Percentiles rank a stretch among this genome's conserved stretches.
Evolutionary conservation across 257 asterid species (phyloP).

Genomic region (Solanum verrucosum): DNA sequence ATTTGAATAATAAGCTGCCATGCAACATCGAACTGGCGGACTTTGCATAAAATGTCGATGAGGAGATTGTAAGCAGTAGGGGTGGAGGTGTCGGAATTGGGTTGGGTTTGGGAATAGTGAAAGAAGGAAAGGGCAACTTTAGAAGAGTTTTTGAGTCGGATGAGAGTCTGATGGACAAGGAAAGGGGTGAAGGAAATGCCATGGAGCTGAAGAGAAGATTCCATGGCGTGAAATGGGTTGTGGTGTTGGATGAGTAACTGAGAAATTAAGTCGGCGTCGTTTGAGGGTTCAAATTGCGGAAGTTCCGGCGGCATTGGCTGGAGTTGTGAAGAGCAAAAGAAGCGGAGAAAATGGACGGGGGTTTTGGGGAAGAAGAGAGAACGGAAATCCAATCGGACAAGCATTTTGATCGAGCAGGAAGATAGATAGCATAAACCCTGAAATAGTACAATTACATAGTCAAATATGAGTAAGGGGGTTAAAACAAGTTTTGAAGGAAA

Average conservation of each 20-base stretch:
- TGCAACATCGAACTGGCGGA: conserved; percentile 74
- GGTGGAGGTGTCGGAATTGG: conserved; percentile 17
- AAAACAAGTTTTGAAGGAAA: no score
- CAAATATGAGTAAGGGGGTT: no score
- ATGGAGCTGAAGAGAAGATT: conserved; percentile 67
- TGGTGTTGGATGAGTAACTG: conserved; percentile 65
- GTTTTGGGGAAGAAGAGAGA: neutral
- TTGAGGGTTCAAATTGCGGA: conserved; percentile 41
- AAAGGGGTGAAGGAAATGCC: conserved; percentile 52
- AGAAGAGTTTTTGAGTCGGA: conserved; percentile 60
- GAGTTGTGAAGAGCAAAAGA: neutral
- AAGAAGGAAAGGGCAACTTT: conserved; percentile 84
- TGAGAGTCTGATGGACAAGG: conserved; percentile 73
- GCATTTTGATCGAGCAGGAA: neutral
- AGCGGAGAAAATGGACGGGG: neutral
- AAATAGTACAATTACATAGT: neutral
- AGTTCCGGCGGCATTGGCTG: conserved; percentile 24
- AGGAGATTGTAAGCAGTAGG: conserved; percentile 52
- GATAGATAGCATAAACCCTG: neutral
- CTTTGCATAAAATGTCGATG: conserved; percentile 59
- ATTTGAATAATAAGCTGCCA: conserved; percentile 72
- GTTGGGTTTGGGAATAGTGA: conserved; percentile 28
- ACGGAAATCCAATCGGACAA: neutral
- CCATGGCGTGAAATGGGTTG: conserved; percentile 89
- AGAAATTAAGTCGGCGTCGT: conserved; percentile 59